Percentiles rank a stretch among this genome's conserved stretches.
phyloP scores from a whole-genome alignment of 805 yeast species.

The Saturnispora halmiae region DNA sequence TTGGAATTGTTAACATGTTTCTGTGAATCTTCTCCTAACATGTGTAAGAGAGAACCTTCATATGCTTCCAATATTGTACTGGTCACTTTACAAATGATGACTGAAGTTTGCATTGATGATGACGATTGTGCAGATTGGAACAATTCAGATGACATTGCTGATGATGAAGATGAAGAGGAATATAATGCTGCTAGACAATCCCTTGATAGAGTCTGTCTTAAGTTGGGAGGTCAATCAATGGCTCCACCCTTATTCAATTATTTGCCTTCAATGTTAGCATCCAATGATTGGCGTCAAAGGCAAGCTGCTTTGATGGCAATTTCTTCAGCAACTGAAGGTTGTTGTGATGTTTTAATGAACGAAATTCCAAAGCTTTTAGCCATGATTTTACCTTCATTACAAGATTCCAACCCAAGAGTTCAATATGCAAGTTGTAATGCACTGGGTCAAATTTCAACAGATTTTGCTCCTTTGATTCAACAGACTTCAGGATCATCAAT shows the following conservation, averaged over 20 bases:
- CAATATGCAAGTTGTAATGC: constrained; percentile 97
- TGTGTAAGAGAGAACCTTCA: constrained; percentile 75
- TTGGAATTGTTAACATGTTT: constrained; percentile 84
- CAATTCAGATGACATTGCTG: constrained; percentile 66
- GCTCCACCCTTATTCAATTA: constrained; percentile 82
- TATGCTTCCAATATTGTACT: constrained; percentile 68
- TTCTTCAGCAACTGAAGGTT: constrained; percentile 96
- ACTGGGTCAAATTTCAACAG: constrained; percentile 93
- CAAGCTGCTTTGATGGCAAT: constrained; percentile 97
- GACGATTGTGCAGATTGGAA: constrained; percentile 69
- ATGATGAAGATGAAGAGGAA: constrained; percentile 66
- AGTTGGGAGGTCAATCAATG: constrained; percentile 71
- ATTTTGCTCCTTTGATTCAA: constrained; percentile 86
- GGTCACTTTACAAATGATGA: constrained; percentile 72
- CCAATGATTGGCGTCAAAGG: constrained; percentile 83
- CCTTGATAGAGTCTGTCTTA: constrained; percentile 82
- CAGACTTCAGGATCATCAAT: constrained; percentile 68
- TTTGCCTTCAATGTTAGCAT: constrained; percentile 72
- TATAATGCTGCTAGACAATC: constrained; percentile 91
- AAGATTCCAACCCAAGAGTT: constrained; percentile 86
- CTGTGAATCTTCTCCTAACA: constrained; percentile 86
- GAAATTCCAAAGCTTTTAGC: constrained; percentile 79
- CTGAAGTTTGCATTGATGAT: constrained; percentile 86
- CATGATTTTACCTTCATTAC: constrained; percentile 74
- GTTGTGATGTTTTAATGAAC: constrained; percentile 74